phyloP scores from a whole-genome alignment of 2,329 filamentous ascomycete species.

The Chaetoscypha palmicola region DNA sequence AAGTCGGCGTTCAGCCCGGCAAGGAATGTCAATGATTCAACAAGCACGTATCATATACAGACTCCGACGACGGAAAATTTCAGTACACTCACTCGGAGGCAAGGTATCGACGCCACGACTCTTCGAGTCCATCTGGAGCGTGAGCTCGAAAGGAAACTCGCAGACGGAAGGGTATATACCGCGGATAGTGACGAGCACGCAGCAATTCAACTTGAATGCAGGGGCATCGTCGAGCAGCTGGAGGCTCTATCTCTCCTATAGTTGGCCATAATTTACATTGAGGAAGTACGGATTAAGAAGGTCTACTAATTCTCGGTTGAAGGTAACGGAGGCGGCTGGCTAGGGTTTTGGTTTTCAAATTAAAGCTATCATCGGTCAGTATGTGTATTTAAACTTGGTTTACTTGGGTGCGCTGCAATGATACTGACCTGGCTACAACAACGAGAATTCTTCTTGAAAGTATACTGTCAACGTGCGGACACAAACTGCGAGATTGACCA shows the following conservation, averaged over 20 bases:
- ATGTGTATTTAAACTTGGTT: no score
- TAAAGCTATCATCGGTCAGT: no score
- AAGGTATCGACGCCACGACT: neutral
- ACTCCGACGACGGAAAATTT: neutral
- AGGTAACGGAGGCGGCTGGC: no score
- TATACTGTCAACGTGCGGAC: no score
- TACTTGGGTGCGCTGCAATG: no score
- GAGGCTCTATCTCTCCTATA: neutral
- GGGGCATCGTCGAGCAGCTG: neutral
- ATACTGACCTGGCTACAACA: no score
- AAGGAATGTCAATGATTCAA: neutral
- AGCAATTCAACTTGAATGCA: neutral
- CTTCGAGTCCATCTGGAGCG: neutral
- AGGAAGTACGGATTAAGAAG: no score
- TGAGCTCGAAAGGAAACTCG: neutral
- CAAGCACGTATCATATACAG: neutral
- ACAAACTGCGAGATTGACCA: no score
- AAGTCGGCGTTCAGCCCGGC: neutral
- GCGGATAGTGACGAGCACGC: neutral
- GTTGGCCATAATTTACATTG: no score
- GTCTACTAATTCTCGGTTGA: no score
- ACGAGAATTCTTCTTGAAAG: no score
- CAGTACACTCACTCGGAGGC: neutral
- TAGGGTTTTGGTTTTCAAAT: no score
- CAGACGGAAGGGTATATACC: neutral